Base-by-base conservation (phyloP, 768 basidiomycete genomes). In the Suillus brevipes region DNA sequence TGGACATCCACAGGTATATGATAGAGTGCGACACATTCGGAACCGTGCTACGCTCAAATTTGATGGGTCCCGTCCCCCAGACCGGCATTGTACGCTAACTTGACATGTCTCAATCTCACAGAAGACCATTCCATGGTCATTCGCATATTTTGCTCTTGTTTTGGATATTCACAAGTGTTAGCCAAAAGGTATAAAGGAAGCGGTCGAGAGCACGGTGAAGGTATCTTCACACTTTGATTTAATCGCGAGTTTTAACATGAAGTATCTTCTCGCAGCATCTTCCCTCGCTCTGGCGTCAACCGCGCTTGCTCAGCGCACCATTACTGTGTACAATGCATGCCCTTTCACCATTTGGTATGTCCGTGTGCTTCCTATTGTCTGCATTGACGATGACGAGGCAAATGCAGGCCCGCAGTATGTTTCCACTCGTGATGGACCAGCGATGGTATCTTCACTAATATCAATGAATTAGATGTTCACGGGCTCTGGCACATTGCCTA, bases 301-400 rank as follows among this genome's bases (percentile, higher is more conserved):
- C 63, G 76, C 60, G n/a, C 76, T 78, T 47, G 73, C 78, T n/a
- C 85, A 81, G 50, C 83, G 88, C 40, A 88, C 84, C 34, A 82
- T 90, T 67, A 86, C 83, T 0, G 85, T 86, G 31, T 79, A 80
- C 70, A 90, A 90, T 76, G 80, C 76, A 3, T 90, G 89, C 70
- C 82, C 87, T 0, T 90, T 88, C 75, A 90, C 88, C 4, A 82
- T 90, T 65, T 90, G 89, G 89, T 88, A 31, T 60, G 45, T n/a
- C 50, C 7, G 3, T 40, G 13, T 52, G 16, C 14, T 9, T 37
- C 23, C n/a, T 62, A 12, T 31, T 25, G 34, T 36, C 52, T 18
- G 31, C 28, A 53, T 45, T 62, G 8, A 16, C 40, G 28, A 40
- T 36, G 5, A 67, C 62, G 34, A 64, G 9, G 16, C 14, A 6